These are phyloP conservation scores for Melaleuca alternifolia DNA, from an alignment of 345 rosid species.

Conservation along the genomic window DNA sequence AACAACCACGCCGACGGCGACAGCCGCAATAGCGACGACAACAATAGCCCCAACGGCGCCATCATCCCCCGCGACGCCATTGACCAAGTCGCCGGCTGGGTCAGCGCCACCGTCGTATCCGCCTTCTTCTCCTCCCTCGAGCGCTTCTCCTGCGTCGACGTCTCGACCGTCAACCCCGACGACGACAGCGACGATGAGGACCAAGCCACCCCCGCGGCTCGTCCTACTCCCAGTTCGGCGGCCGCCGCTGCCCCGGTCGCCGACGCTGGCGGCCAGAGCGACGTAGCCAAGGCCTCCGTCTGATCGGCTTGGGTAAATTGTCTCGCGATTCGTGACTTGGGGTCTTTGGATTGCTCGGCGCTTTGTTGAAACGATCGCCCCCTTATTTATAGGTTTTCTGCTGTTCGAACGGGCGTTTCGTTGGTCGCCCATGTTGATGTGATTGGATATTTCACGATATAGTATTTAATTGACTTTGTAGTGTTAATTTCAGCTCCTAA, in stretches of 20 bases:
- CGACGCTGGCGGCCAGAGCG: slow-evolving; percentile 1
- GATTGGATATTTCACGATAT: background rate
- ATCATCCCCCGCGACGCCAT: slow-evolving; percentile 7
- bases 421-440: background rate
- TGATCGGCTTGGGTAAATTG: background rate
- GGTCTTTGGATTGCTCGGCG: background rate
- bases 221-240: no score
- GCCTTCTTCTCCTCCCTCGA: slow-evolving; percentile 88
- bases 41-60: slow-evolving; percentile 16
- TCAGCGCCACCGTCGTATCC: slow-evolving; percentile 58
- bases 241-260: slow-evolving; percentile 12
- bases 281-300: background rate
- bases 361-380: background rate
- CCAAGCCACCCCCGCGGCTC: background rate
- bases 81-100: slow-evolving; percentile 55
- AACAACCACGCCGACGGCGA: background rate
- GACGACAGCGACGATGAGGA: slow-evolving; percentile 52
- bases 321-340: background rate
- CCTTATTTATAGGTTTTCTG: background rate
- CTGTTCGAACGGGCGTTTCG: background rate
- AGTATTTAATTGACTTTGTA: background rate
- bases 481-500: background rate
- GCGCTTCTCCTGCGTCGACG: slow-evolving; percentile 83
- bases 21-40: background rate
- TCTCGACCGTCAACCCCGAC: slow-evolving; percentile 50